These are phyloP conservation scores for Plasmodium gonderi DNA, from an alignment of 169 alveolate genomes.

Conservation along the genomic window DNA sequence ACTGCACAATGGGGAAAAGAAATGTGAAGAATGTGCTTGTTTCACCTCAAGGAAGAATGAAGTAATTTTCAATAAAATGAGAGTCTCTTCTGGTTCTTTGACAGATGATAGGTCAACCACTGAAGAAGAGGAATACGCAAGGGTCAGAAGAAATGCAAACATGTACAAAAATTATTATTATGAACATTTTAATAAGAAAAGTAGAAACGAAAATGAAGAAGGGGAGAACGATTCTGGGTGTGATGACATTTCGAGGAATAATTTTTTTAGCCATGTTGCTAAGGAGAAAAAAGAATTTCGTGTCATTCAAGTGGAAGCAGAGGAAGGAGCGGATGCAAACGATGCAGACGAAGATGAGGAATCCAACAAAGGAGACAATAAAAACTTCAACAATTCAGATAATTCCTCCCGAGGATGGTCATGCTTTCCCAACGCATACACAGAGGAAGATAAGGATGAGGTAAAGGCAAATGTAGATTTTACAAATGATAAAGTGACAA, in stretches of 20 bases:
- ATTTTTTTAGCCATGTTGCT: not conserved
- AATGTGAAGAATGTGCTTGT: no score
- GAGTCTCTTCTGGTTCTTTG: not conserved
- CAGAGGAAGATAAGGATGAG: no score
- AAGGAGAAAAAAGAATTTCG: slow-evolving; percentile 18
- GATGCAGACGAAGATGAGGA: no score
- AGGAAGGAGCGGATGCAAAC: not conserved
- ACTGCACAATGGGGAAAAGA: no score
- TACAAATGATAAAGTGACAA: not conserved
- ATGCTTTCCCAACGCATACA: no score
- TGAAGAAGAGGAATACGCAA: not conserved
- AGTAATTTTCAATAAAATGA: not conserved
- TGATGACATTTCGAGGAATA: not conserved
- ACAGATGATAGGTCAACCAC: not conserved
- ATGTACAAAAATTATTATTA: slow-evolving; percentile 20
- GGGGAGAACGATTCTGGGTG: not conserved
- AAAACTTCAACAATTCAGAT: not conserved
- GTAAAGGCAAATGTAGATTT: not conserved
- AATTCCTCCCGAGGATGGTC: not conserved
- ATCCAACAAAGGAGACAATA: not conserved
- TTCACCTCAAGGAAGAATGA: not conserved
- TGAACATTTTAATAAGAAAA: not conserved
- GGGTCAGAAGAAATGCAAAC: slow-evolving; percentile 16
- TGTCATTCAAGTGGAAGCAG: slow-evolving; percentile 1
- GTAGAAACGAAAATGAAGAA: not conserved